Evolutionary conservation across 495 filamentous ascomycete species (phyloP).

Genomic region (Lasiosphaeria hispida): DNA sequence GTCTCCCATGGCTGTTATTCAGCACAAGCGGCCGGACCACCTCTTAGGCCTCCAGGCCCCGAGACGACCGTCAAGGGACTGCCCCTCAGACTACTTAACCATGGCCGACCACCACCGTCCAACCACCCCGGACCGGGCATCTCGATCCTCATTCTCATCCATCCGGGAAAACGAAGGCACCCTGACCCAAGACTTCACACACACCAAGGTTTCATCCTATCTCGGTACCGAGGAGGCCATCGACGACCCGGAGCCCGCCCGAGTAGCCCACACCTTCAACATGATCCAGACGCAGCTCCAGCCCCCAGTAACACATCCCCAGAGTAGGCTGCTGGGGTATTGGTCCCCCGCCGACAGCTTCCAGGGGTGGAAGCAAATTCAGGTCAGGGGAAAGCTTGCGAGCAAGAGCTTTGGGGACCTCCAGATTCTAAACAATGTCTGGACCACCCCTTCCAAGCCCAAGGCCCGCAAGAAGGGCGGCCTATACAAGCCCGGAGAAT

Average conservation of each 20-base stretch:
- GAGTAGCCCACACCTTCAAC: constrained; percentile 15
- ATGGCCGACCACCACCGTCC: constrained; percentile 24
- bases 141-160: constrained; percentile 56
- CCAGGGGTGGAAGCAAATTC: constrained; percentile 70
- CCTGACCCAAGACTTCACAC: constrained; percentile 71
- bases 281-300: constrained; percentile 51
- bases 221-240: constrained; percentile 44
- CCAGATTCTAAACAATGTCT: constrained; percentile 55
- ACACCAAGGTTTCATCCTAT: constrained; percentile 61
- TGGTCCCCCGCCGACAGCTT: constrained; percentile 72
- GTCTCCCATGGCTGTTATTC: constrained; percentile 26
- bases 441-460: constrained; percentile 42
- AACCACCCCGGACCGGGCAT: constrained; percentile 37
- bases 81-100: constrained; percentile 30
- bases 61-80: constrained; percentile 17
- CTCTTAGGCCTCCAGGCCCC: constrained; percentile 15
- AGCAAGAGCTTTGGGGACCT: constrained; percentile 74
- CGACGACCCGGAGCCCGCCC: constrained; percentile 31
- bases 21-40: constrained; percentile 21
- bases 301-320: constrained; percentile 43
- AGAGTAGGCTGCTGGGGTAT: constrained; percentile 53
- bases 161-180: constrained; percentile 51
- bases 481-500: constrained; percentile 34
- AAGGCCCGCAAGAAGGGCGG: constrained; percentile 26
- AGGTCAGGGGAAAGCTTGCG: constrained; percentile 59